These are phyloP conservation scores for Alternaria triticina DNA, from an alignment of 2,329 filamentous ascomycete genomes.

Conservation along the genomic window DNA sequence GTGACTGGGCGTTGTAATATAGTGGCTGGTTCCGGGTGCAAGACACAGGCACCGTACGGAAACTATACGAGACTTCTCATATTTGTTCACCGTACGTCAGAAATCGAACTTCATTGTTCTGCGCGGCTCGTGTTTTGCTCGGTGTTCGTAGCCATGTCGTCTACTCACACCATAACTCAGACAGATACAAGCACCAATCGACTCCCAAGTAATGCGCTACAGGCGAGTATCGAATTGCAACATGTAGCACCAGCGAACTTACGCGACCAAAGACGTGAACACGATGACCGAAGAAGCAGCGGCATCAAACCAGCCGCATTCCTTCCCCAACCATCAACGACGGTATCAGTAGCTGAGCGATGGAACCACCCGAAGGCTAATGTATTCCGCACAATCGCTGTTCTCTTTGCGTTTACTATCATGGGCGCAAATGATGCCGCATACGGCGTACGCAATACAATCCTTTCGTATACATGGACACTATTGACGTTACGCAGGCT, in stretches of 20 bases:
- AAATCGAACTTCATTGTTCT: not conserved
- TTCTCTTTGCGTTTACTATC: constrained; percentile 65
- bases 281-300: constrained; percentile 1
- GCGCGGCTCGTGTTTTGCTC: not conserved
- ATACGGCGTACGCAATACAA: constrained; percentile 59
- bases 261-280: not conserved
- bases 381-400: constrained; percentile 62
- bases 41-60: not conserved
- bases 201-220: not conserved
- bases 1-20: not conserved
- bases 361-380: constrained; percentile 69
- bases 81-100: not conserved
- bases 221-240: not conserved
- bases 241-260: not conserved
- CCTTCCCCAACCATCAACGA: constrained; percentile 53
- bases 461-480: not conserved
- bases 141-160: constrained; percentile 7
- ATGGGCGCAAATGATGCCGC: constrained; percentile 72
- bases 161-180: constrained; percentile 13
- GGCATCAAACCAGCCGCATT: constrained; percentile 37
- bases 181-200: not conserved
- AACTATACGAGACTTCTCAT: not conserved
- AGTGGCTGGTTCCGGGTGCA: not conserved
- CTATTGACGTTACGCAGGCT: not conserved
- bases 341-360: constrained; percentile 53